phyloP scores from a whole-genome alignment of 257 asterid species.

The Haberlea rhodopensis region DNA sequence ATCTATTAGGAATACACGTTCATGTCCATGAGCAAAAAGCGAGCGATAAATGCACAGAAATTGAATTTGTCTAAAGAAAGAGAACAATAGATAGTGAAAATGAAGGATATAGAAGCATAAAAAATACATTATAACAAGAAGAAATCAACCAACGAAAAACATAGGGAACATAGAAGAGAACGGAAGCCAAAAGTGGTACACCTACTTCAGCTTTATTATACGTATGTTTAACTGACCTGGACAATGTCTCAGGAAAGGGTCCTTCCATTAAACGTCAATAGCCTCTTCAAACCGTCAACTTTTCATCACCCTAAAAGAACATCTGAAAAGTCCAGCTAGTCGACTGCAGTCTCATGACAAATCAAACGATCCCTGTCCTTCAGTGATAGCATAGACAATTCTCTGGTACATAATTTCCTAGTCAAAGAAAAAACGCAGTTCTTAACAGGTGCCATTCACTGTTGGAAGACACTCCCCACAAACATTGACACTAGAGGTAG shows the following conservation, averaged over 20 bases:
- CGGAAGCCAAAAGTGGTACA: not conserved
- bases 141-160: not conserved
- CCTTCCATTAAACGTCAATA: slow-evolving; percentile 21
- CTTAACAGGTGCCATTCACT: not conserved
- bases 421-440: slow-evolving; percentile 7
- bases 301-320: slow-evolving; percentile 7
- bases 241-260: slow-evolving; percentile 25
- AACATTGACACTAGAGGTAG: not conserved
- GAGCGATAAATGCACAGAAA: not conserved
- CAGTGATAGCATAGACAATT: slow-evolving; percentile 79
- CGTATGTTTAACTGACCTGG: slow-evolving; percentile 32
- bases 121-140: not conserved
- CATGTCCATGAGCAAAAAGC: not conserved
- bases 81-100: not conserved
- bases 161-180: not conserved
- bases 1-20: not conserved
- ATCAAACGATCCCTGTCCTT: slow-evolving; percentile 98
- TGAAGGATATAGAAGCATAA: not conserved
- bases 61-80: not conserved
- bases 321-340: slow-evolving; percentile 27
- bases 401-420: slow-evolving; percentile 95
- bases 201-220: not conserved
- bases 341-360: slow-evolving; percentile 52
- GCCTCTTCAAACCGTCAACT: slow-evolving; percentile 28
- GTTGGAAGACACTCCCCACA: not conserved